phyloP scores from a whole-genome alignment of 257 asterid genomes.

The Linderniella brevidens region DNA sequence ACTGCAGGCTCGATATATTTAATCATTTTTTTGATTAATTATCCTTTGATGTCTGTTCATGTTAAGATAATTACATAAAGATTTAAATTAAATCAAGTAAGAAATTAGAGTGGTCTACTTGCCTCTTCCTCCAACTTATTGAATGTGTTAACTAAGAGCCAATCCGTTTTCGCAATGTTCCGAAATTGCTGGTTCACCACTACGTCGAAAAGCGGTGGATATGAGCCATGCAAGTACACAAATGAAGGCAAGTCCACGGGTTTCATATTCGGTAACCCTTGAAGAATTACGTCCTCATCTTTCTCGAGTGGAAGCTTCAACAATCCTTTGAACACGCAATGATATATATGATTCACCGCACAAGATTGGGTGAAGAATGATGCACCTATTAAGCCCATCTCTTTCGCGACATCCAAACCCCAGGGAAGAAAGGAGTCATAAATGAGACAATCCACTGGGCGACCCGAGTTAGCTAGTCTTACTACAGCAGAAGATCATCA shows the following conservation, averaged over 20 bases:
- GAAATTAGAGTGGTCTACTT: neutral
- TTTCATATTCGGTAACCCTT: constrained; percentile 5
- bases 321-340: too few species aligned
- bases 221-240: constrained; percentile 6
- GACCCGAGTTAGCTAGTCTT: too few species aligned
- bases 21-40: neutral
- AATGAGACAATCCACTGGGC: too few species aligned
- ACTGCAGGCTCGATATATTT: neutral
- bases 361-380: too few species aligned
- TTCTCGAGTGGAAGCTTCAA: too few species aligned
- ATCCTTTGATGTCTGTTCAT: neutral
- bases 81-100: neutral
- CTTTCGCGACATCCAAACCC: too few species aligned
- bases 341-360: too few species aligned
- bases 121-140: constrained; percentile 1
- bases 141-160: constrained; percentile 10
- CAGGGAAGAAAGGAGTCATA: too few species aligned
- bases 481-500: too few species aligned
- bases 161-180: constrained; percentile 7
- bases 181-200: constrained; percentile 10
- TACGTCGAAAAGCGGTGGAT: constrained; percentile 11
- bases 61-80: neutral
- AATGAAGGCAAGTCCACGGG: constrained; percentile 11
- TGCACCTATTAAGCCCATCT: too few species aligned
- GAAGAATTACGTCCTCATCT: too few species aligned